Evolutionary conservation across 306 rosid species (phyloP), one percentile per base, ranked within the genome.

Genomic region (Dryas octopetala): DNA sequence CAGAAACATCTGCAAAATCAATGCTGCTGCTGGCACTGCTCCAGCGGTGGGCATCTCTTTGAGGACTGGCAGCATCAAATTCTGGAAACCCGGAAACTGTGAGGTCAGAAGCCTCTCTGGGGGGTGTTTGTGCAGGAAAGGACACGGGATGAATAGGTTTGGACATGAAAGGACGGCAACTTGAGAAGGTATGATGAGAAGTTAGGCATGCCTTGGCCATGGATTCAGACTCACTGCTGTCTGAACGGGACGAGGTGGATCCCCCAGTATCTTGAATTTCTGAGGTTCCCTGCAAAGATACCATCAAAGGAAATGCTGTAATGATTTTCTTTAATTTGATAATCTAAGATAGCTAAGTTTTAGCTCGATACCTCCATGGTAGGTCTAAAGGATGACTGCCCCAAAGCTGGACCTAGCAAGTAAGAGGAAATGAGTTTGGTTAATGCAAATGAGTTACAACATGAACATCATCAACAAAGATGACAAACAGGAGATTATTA

Each of bases 11-110:
- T 1, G 90, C 91, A 79, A 87, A 89, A 78, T 95, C 97, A 71
- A 85, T 76, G 76, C 88, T 88, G 84, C 93, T 90, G 82, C 97
- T 88, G 55, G 89, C 89, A 77, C 93, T 90, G 83, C 99, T 90
- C 88, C 90, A 84, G 52, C 80, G 72, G 62, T 81, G 91, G 68
- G 86, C 79, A 65, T 85, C 96, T 78, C 88, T 78, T 61, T 82
- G 88, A n/a, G 77, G 86, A 82, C 80, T 85, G 54, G 86, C 80
- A 79, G 82, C 78, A 77, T 86, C 92, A 78, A 77, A 88, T 86
- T 84, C 88, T 2, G 86, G 54, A 57, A 82, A 84, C 66, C 79
- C 89, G 62, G 84, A 40, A 68, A 76, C 80, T 50, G 86, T 54
- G 14, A 85, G 67, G 58, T 85, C 89, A 77, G 83, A 82, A 71